Percentiles rank a stretch among this genome's conserved stretches.
These are phyloP conservation scores for Rhynchospora tenuis DNA, from an alignment of 176 grass and related monocot species.

Conservation along the genomic window DNA sequence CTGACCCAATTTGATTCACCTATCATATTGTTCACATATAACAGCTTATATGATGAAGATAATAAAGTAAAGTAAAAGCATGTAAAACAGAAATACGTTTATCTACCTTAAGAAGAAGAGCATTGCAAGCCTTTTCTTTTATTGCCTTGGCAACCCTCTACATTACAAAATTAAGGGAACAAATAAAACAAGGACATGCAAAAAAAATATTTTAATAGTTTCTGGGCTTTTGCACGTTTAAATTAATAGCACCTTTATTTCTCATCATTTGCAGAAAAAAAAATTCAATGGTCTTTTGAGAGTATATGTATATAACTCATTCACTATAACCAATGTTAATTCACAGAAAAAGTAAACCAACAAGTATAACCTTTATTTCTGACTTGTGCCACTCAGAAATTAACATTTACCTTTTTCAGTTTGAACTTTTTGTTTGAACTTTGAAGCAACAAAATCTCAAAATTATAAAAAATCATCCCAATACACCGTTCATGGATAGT, in stretches of 20 bases:
- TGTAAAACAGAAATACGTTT: neutral
- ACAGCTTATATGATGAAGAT: neutral
- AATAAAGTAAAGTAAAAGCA: neutral
- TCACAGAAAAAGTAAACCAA: neutral
- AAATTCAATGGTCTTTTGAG: neutral
- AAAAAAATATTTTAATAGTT: neutral
- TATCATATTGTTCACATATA: slow-evolving; percentile 25
- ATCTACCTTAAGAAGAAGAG: slow-evolving; percentile 75
- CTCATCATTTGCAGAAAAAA: neutral
- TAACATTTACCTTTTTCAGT: neutral
- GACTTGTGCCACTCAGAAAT: neutral
- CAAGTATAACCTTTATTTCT: neutral
- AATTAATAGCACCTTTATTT: neutral
- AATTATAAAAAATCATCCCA: neutral
- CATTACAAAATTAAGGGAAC: neutral
- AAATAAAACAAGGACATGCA: neutral
- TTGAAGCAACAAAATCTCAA: neutral
- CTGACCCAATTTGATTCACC: slow-evolving; percentile 96
- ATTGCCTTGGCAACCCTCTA: slow-evolving; percentile 93
- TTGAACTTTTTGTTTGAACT: too few species aligned
- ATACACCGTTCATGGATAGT: neutral
- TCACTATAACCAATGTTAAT: neutral
- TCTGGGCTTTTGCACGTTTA: neutral
- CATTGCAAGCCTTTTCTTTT: slow-evolving; percentile 85
- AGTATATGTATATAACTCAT: neutral